Conservation (phyloP, 352 stramenopile species). For the Globisporangium barbulae region DNA sequence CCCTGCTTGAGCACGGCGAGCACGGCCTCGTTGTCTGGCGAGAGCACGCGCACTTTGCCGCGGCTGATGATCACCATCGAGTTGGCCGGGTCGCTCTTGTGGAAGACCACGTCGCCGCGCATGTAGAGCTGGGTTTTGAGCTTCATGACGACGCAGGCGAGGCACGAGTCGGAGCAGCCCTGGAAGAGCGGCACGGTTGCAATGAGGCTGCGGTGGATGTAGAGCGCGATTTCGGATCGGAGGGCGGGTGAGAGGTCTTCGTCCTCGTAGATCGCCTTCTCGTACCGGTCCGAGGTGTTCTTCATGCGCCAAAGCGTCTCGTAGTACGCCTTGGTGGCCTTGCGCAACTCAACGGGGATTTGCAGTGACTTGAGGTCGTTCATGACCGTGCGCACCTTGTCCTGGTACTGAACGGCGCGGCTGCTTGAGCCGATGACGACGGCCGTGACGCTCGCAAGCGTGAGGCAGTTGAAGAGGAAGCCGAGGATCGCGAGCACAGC, state of each 20-base stretch:
- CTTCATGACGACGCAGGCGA: slow-evolving; percentile 52
- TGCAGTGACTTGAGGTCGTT: slow-evolving; percentile 60
- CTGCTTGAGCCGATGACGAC: slow-evolving; percentile 45
- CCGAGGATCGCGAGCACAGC: slow-evolving; percentile 40
- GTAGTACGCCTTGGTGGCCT: slow-evolving; percentile 52
- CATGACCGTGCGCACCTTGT: slow-evolving; percentile 61
- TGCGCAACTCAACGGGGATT: slow-evolving; percentile 48
- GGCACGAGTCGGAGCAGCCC: slow-evolving; percentile 49
- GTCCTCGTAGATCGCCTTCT: slow-evolving; percentile 69
- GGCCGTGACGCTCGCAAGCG: slow-evolving; percentile 47
- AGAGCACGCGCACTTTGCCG: slow-evolving; percentile 62
- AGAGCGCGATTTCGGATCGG: slow-evolving; percentile 54
- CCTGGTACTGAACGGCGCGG: slow-evolving; percentile 53
- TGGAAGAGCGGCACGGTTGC: slow-evolving; percentile 59
- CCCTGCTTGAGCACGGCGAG: slow-evolving; percentile 57
- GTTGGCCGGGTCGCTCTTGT: slow-evolving; percentile 52
- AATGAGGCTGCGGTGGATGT: slow-evolving; percentile 54
- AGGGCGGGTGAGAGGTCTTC: slow-evolving; percentile 54
- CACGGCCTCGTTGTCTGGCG: slow-evolving; percentile 43
- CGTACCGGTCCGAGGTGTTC: slow-evolving; percentile 62
- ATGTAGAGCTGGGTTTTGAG: slow-evolving; percentile 61
- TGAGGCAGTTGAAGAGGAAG: slow-evolving; percentile 50
- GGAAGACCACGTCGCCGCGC: slow-evolving; percentile 55
- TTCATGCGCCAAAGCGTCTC: slow-evolving; percentile 67
- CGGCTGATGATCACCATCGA: slow-evolving; percentile 66